Evolutionary conservation across 2,329 filamentous ascomycete species (phyloP).

Genomic region (Fusarium brevicatenulatum): DNA sequence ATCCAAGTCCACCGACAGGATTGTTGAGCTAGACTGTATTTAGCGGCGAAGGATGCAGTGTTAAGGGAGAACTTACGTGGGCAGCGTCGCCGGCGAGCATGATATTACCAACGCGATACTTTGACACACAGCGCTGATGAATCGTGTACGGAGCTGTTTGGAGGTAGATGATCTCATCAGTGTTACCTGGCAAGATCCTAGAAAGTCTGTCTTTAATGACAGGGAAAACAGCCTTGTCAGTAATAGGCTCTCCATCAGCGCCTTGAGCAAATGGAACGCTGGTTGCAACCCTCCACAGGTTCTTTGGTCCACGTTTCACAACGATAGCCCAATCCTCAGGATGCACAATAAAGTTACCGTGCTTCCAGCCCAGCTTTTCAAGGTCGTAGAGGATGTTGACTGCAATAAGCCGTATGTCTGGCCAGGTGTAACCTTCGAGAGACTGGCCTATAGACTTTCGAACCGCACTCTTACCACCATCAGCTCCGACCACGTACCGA

Average conservation of each 20-base stretch:
- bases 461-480: neutral
- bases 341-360: neutral
- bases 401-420: neutral
- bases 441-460: neutral
- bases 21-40: neutral
- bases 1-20: neutral
- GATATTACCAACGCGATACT: neutral
- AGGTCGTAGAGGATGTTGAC: neutral
- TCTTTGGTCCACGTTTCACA: neutral
- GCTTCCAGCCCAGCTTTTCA: neutral
- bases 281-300: neutral
- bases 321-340: neutral
- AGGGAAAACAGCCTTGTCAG: neutral
- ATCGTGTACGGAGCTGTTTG: neutral
- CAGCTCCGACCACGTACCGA: neutral
- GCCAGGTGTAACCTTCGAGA: neutral
- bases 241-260: neutral
- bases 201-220: neutral
- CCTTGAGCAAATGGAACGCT: neutral
- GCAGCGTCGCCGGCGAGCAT: neutral
- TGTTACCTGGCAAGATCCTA: neutral
- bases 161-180: neutral
- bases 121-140: neutral
- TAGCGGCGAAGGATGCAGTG: fast-evolving
- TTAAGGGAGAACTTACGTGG: neutral